Conservation (phyloP, 2,329 filamentous ascomycete species). For the Esteya vermicola region DNA sequence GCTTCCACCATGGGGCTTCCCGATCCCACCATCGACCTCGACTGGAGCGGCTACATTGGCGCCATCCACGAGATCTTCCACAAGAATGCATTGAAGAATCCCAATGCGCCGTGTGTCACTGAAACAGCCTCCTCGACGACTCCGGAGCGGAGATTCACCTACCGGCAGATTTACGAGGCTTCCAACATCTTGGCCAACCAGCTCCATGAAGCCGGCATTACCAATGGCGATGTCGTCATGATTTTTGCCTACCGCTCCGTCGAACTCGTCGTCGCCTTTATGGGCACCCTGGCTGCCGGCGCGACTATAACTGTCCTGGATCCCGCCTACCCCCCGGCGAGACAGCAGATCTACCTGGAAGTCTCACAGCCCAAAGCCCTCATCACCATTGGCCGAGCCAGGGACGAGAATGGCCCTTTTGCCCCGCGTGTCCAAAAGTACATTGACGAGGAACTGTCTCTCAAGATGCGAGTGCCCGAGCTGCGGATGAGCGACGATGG, state of each 20-base stretch:
- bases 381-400: constrained; percentile 60
- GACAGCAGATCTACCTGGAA: constrained; percentile 73
- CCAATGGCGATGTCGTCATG: constrained; percentile 82
- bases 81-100: constrained; percentile 51
- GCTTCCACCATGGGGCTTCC: neutral
- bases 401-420: constrained; percentile 18
- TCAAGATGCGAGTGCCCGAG: neutral
- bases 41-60: neutral
- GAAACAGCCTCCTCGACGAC: constrained; percentile 32
- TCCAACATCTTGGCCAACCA: constrained; percentile 72
- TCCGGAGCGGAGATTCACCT: constrained; percentile 59
- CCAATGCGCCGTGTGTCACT: constrained; percentile 39
- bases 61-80: constrained; percentile 59
- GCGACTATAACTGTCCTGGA: constrained; percentile 57
- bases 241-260: constrained; percentile 70
- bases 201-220: constrained; percentile 57
- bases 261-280: constrained; percentile 51
- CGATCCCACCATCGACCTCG: neutral
- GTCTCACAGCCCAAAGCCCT: constrained; percentile 61
- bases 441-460: neutral
- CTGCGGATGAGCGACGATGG: constrained; percentile 34
- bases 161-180: constrained; percentile 73
- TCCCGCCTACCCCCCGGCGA: constrained; percentile 65
- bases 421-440: neutral
- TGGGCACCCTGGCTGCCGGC: constrained; percentile 53